Evolutionary conservation across 257 asterid genomes (phyloP).

Genomic region (Parsonsia alboflavescens): DNA sequence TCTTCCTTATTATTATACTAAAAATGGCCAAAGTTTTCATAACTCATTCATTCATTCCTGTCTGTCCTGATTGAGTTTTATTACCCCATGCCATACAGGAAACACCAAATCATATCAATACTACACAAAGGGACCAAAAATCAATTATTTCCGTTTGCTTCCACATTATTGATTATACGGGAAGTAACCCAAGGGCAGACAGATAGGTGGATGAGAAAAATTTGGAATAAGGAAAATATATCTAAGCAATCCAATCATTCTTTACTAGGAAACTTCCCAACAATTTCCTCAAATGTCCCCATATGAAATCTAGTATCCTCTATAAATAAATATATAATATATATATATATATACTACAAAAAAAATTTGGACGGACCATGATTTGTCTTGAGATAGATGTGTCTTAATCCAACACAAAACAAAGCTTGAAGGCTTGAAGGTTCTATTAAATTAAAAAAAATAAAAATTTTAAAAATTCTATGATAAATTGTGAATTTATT

Average conservation of each 20-base stretch:
- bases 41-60: no score
- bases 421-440: no score
- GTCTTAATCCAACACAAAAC: neutral
- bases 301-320: neutral
- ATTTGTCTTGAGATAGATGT: no score
- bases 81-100: neutral
- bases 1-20: neutral
- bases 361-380: no score
- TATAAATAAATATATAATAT: no score
- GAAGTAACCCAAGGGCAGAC: neutral
- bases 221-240: neutral
- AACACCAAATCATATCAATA: neutral
- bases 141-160: neutral
- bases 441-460: no score
- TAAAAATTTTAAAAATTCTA: no score
- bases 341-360: no score
- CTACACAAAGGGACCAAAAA: neutral
- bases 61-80: neutral
- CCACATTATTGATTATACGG: neutral
- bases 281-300: conserved; percentile 7
- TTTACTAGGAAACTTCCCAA: conserved; percentile 10
- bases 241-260: neutral
- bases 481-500: no score
- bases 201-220: neutral
- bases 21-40: neutral